Percentiles rank a stretch among this genome's conserved stretches.
Evolutionary conservation across 768 basidiomycete species (phyloP).

Genomic region (Tylopilus balloui): DNA sequence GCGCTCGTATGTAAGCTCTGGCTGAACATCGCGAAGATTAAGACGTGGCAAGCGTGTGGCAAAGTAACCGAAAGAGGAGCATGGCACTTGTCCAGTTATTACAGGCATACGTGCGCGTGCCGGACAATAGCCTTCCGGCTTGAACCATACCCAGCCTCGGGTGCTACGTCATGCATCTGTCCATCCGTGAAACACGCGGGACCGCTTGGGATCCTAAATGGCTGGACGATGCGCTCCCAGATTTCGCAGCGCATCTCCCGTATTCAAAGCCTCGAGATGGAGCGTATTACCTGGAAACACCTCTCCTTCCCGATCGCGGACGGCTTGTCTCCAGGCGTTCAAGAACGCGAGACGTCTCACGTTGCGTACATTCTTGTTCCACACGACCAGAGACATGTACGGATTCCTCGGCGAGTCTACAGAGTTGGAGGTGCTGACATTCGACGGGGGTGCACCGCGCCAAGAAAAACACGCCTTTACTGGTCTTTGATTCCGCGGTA

Average conservation of each 20-base stretch:
- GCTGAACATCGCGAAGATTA: constrained; percentile 22
- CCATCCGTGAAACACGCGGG: constrained; percentile 29
- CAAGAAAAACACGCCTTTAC: constrained; percentile 14
- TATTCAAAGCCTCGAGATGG: constrained; percentile 27
- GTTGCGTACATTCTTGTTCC: constrained; percentile 25
- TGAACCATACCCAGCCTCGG: constrained; percentile 50
- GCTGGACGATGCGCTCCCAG: constrained; percentile 29
- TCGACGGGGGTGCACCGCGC: constrained; percentile 29
- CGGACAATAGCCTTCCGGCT: constrained; percentile 25
- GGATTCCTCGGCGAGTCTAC: constrained; percentile 26
- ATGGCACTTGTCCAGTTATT: constrained; percentile 20
- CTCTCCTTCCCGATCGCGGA: constrained; percentile 27
- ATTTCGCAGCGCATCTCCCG: constrained; percentile 19
- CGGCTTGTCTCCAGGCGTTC: constrained; percentile 25
- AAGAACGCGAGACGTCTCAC: constrained; percentile 17
- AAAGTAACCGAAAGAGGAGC: constrained; percentile 17
- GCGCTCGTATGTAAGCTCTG: constrained; percentile 31
- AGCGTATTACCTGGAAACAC: constrained; percentile 31
- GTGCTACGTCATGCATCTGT: constrained; percentile 43
- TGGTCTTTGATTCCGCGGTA: constrained; percentile 6
- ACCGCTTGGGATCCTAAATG: constrained; percentile 32
- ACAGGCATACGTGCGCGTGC: constrained; percentile 11
- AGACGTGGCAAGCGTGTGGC: constrained; percentile 25
- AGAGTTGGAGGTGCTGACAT: constrained; percentile 24
- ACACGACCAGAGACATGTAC: constrained; percentile 26